Evolutionary conservation across 371 early-diverging fungal species (phyloP), one percentile per base, ranked within the genome.

Genomic region (Thermomucor indicae-seudaticae): DNA sequence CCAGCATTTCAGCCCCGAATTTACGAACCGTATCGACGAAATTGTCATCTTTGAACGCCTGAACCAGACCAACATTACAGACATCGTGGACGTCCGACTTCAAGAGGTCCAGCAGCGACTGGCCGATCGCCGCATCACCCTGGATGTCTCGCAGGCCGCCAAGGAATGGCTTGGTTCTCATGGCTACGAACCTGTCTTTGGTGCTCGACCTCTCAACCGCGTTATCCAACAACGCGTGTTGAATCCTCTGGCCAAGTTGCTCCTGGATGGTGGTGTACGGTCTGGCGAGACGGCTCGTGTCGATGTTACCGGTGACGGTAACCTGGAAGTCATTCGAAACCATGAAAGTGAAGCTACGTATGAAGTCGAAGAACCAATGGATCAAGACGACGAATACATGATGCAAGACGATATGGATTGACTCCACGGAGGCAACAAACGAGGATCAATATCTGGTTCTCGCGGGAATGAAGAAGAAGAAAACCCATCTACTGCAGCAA

Each of bases 21-120:
- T 96, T 55, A 75, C 90, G 45, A 96, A 96, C 68, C 86, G 95
- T 65, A 85, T 96, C 32, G 95, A 94, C 66, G 90, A 91, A 54
- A 60, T 90, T 52, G 78, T 91, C 25, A 84, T 89, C 42, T 95
- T 95, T 65, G 91, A 92, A 58, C 76, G 87, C 2, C 79, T 96
- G n/a, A 64, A 78, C 6, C 81, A 80, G 56, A 64, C 62, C 6
- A 80, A 79, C 27, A 82, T 95, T 47, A 72, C 81, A 25, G 75
- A 72, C 45, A 96, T 96, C 57, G 89, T 93, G 20, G 87, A 91
- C 58, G 84, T 92, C 7, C 85, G 95, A 41, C 67, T 95, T 20
- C 47, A 70, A 27, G 89, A 90, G 53, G 77, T 96, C 4, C 83
- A 90, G 60, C 46, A 72, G 19, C 86, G 88, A 35, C 58, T 95